These are phyloP conservation scores for Colletotrichum sp. DNA, from an alignment of 2,329 filamentous ascomycete species.

Conservation along the genomic window DNA sequence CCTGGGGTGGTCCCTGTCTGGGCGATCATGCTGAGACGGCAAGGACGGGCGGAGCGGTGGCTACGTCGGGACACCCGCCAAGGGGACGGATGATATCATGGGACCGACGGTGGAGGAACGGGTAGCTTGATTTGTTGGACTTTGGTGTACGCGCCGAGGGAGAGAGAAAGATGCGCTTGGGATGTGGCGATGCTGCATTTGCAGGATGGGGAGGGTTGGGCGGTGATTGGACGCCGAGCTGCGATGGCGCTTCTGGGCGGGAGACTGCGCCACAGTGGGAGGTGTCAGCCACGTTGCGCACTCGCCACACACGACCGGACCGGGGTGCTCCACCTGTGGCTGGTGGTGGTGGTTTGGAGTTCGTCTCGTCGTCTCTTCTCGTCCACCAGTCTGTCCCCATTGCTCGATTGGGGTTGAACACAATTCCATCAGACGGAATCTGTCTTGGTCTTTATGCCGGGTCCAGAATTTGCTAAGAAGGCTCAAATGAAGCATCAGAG, in stretches of 20 bases:
- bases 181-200: neutral
- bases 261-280: neutral
- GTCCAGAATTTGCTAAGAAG: accelerated
- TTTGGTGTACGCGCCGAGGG: neutral
- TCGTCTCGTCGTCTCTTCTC: neutral
- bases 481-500: accelerated
- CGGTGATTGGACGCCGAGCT: neutral
- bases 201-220: neutral
- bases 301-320: neutral
- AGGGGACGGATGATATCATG: constrained; percentile 4
- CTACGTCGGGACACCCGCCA: neutral
- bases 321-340: neutral
- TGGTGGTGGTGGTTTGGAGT: neutral
- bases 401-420: neutral
- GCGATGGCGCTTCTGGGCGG: neutral
- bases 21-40: neutral
- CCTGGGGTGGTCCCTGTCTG: neutral
- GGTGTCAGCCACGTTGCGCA: neutral
- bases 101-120: neutral
- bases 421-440: neutral
- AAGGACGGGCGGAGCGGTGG: neutral
- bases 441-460: neutral
- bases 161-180: neutral
- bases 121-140: neutral
- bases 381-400: neutral